A percentile compares a stretch with the other conserved stretches of the same genome.
Conservation (phyloP, 176 grass and related monocot genomes). For the Secale cereale region DNA sequence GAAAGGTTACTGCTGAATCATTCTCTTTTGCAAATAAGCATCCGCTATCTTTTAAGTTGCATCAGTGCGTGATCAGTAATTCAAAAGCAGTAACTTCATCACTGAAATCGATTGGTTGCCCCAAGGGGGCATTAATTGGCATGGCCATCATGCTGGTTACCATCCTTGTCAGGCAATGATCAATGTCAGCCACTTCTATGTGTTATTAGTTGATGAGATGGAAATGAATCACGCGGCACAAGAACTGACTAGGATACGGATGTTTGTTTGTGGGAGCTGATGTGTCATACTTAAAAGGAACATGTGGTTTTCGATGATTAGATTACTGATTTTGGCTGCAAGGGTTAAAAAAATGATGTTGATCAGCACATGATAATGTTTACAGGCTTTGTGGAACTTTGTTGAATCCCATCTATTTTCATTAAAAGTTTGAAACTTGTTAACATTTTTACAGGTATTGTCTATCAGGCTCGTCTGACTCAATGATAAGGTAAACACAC, state of each 20-base stretch:
- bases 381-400: background rate
- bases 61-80: background rate
- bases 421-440: background rate
- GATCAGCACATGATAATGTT: background rate
- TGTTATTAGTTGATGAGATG: background rate
- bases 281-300: background rate
- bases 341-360: background rate
- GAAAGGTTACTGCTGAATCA: background rate
- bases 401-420: background rate
- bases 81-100: background rate
- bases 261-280: background rate
- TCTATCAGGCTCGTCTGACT: constrained; percentile 94
- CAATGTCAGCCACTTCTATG: constrained; percentile 3
- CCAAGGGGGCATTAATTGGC: background rate
- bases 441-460: constrained; percentile 70
- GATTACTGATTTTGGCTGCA: background rate
- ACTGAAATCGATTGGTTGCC: background rate
- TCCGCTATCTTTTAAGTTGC: constrained; percentile 11
- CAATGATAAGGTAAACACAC: constrained; percentile 84
- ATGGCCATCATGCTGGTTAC: background rate
- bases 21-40: background rate
- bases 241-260: background rate
- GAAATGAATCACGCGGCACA: background rate
- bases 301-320: background rate
- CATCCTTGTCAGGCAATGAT: background rate